These are phyloP conservation scores for Globisporangium polare DNA, from an alignment of 352 stramenopile genomes.

Conservation along the genomic window DNA sequence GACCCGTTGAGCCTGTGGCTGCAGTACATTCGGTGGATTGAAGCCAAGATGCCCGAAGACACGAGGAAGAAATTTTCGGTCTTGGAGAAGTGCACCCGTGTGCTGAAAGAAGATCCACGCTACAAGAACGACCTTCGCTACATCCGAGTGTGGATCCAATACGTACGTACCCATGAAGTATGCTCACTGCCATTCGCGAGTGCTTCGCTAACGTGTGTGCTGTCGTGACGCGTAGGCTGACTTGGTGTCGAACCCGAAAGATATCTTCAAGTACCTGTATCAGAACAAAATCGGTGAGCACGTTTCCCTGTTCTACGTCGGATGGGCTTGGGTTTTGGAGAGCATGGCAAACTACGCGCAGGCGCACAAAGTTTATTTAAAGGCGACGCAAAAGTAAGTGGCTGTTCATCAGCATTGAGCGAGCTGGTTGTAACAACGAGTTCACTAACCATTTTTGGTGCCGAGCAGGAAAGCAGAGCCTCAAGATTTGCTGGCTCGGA, in stretches of 20 bases:
- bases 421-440: not conserved
- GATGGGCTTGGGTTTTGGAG: conserved; percentile 81
- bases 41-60: conserved; percentile 79
- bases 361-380: conserved; percentile 85
- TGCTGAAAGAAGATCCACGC: conserved; percentile 47
- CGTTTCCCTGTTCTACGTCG: conserved; percentile 82
- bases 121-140: conserved; percentile 84
- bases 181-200: not conserved
- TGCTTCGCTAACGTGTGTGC: not conserved
- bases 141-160: conserved; percentile 86
- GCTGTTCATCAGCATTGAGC: not conserved
- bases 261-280: conserved; percentile 89
- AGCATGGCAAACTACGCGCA: conserved; percentile 78
- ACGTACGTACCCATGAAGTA: conserved; percentile 38
- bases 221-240: conserved; percentile 49
- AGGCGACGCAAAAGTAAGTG: conserved; percentile 82
- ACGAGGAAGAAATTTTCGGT: conserved; percentile 73
- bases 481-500: conserved; percentile 57
- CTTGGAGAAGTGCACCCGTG: conserved; percentile 71
- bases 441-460: not conserved
- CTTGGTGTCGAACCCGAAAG: conserved; percentile 80
- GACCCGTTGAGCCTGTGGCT: conserved; percentile 70
- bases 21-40: conserved; percentile 77
- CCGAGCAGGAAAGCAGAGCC: conserved; percentile 58
- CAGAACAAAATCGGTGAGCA: conserved; percentile 83